phyloP scores from a whole-genome alignment of 768 basidiomycete species.

The Trametes villosa region DNA sequence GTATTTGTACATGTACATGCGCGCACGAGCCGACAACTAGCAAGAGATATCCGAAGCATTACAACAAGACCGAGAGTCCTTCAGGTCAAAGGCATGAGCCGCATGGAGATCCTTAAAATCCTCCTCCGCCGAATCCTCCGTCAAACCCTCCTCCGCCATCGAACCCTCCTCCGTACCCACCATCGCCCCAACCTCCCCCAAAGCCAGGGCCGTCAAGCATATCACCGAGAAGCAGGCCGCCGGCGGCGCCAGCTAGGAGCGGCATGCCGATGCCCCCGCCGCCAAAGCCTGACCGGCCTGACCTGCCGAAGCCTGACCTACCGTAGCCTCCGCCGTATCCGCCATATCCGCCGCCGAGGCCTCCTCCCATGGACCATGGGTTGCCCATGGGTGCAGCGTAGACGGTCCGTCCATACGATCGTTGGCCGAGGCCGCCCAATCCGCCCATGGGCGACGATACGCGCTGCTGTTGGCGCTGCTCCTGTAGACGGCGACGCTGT shows the following conservation, averaged over 20 bases:
- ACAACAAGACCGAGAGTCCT: too few species aligned
- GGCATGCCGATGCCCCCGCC: slow-evolving; percentile 38
- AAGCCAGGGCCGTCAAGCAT: slow-evolving; percentile 30
- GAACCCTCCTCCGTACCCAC: slow-evolving; percentile 26
- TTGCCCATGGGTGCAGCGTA: slow-evolving; percentile 32
- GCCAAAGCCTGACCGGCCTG: slow-evolving; percentile 23
- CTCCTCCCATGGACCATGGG: slow-evolving; percentile 11
- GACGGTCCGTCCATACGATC: slow-evolving; percentile 17
- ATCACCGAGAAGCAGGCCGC: slow-evolving; percentile 40
- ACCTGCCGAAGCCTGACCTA: neutral
- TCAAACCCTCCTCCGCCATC: slow-evolving; percentile 11
- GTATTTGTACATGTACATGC: too few species aligned
- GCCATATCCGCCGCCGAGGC: neutral
- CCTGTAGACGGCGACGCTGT: slow-evolving; percentile 19
- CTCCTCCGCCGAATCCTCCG: slow-evolving; percentile 2
- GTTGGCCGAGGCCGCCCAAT: neutral
- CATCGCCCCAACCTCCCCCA: slow-evolving; percentile 27
- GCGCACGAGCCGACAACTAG: too few species aligned
- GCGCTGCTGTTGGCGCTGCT: slow-evolving; percentile 28
- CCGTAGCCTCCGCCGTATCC: slow-evolving; percentile 1
- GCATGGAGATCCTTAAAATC: neutral
- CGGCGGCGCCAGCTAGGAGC: slow-evolving; percentile 41
- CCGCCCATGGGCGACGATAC: slow-evolving; percentile 12
- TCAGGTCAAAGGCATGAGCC: too few species aligned
- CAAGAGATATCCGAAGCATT: too few species aligned